These are phyloP conservation scores for Ploettnerulaceae sp. DNA, from an alignment of 2,329 filamentous ascomycete species.

Conservation along the genomic window DNA sequence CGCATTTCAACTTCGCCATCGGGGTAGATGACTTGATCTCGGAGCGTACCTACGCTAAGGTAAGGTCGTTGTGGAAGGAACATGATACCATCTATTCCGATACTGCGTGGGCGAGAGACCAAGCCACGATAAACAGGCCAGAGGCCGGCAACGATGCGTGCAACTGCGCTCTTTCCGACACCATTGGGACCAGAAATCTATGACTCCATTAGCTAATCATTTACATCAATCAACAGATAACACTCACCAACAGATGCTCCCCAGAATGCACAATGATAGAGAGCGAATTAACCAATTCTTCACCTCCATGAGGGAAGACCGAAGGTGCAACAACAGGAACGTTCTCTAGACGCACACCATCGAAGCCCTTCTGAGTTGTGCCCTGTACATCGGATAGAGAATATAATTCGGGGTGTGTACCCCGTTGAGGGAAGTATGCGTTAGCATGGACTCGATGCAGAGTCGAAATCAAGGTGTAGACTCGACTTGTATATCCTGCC, in stretches of 20 bases:
- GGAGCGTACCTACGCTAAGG: conserved; percentile 82
- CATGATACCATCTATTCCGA: conserved; percentile 91
- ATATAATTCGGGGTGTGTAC: conserved; percentile 70
- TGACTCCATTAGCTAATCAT: background rate
- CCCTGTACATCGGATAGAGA: conserved; percentile 89
- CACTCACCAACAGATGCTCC: conserved; percentile 72
- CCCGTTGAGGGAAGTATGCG: conserved; percentile 70
- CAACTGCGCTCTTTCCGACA: conserved; percentile 85
- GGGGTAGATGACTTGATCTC: conserved; percentile 97
- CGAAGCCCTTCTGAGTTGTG: conserved; percentile 90
- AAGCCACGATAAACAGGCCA: conserved; percentile 96
- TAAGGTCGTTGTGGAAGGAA: conserved; percentile 94
- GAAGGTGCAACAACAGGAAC: conserved; percentile 88
- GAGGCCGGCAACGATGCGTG: conserved; percentile 81
- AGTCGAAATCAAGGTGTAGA: conserved; percentile 93
- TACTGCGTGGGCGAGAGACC: conserved; percentile 76
- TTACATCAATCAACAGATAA: background rate
- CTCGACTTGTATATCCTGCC: conserved; percentile 90
- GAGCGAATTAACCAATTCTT: conserved; percentile 83
- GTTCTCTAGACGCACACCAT: conserved; percentile 87
- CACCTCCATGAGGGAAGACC: conserved; percentile 83
- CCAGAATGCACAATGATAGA: conserved; percentile 86
- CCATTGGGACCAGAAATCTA: conserved; percentile 90
- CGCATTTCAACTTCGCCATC: conserved; percentile 94
- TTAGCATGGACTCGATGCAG: conserved; percentile 89